Evolutionary conservation across 495 filamentous ascomycete species (phyloP), one percentile per base, ranked within the genome.

Genomic region (Penicillium paxilli): DNA sequence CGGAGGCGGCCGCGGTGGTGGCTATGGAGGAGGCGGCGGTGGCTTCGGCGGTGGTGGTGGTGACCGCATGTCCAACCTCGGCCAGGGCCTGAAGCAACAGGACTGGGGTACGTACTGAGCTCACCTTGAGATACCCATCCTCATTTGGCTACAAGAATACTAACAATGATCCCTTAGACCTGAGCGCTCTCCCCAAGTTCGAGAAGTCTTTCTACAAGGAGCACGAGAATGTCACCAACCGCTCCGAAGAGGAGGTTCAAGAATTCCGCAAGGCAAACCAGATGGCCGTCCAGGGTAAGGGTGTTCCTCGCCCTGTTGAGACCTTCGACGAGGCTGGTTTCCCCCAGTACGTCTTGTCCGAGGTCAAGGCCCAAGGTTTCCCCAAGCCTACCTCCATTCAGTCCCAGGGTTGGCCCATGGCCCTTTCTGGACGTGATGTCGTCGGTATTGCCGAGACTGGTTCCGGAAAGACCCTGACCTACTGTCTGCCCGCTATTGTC

Each of bases 131-230:
- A 26, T 2, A 14, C 21, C 7, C 19, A 37, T 23, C 44, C 50
- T 16, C n/a, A n/a, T 30, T 16, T 22, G 44, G 54, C 14, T 32
- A 24, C 41, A 51, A 22, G 33, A 37, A 50, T 63, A 48, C 71
- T 75, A 72, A 76, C 55, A 21, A 24, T 26, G 8, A 25, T 40
- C 12, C 23, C 33, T 38, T 64, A 93, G 93, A 98, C 72, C 63
- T 92, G 16, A 75, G 70, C 68, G 75, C 86, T 21, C 66, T 98
- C 20, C 92, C 94, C 57, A 97, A 97, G 74, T 98, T 98, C 72
- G 94, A 98, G 68, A 98, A 98, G 77, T 91, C 89, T 22, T 98
- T 98, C 80, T 98, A 98, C 80, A 95, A 96, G 74, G 94, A 98
- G 74, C 84, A 93, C 64, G 82, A 85, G 5, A 81, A 83, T 52